A percentile compares a stretch with the other conserved stretches of the same genome.
Evolutionary conservation across 352 stramenopile species (phyloP).

Genomic region (Phytophthora citricola): DNA sequence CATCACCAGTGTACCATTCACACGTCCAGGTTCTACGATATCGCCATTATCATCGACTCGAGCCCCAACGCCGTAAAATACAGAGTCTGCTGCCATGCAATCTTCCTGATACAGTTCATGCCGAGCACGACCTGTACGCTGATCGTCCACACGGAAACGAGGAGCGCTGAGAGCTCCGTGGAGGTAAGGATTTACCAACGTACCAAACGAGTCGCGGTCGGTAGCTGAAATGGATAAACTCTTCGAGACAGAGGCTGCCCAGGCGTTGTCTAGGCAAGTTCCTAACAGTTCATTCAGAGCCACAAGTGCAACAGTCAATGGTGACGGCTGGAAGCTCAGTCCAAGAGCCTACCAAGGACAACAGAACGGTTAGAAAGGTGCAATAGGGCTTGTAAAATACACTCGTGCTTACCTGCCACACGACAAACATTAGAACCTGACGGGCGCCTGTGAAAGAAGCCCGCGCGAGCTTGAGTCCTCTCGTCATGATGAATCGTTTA

Average conservation of each 20-base stretch:
- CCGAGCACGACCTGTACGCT: conserved; percentile 28
- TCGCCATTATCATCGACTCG: conserved; percentile 36
- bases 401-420: conserved; percentile 19
- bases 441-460: no score
- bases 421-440: not conserved
- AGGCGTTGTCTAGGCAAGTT: conserved; percentile 47
- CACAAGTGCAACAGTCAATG: conserved; percentile 15
- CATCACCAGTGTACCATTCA: conserved; percentile 53
- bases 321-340: not conserved
- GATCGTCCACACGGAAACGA: conserved; percentile 47
- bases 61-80: conserved; percentile 46
- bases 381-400: no score
- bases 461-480: no score
- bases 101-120: conserved; percentile 37
- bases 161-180: conserved; percentile 37
- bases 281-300: conserved; percentile 52
- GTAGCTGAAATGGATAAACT: conserved; percentile 36
- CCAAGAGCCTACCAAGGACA: not conserved
- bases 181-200: conserved; percentile 40
- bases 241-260: conserved; percentile 32
- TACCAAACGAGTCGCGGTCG: conserved; percentile 27
- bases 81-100: conserved; percentile 30
- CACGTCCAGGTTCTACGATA: conserved; percentile 33
- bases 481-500: no score
- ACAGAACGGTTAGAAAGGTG: no score